A percentile compares a stretch with the other conserved stretches of the same genome.
phyloP scores from a whole-genome alignment of 306 rosid genomes.

The Citrullus amarus region DNA sequence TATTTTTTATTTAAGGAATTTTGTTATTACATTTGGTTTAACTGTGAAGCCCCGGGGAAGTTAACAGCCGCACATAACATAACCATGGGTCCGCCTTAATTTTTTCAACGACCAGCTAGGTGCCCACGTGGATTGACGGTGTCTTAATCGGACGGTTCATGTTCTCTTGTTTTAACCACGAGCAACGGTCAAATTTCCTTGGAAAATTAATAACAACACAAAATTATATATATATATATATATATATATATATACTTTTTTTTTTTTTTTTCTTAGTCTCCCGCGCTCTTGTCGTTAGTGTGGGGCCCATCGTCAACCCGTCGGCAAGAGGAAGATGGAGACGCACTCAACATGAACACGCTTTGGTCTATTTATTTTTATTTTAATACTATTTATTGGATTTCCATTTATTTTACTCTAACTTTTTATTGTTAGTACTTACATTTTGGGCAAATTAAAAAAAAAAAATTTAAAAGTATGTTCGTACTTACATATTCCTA shows the following conservation, averaged over 20 bases:
- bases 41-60: not conserved
- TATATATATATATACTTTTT: no score
- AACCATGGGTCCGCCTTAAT: not conserved
- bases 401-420: no score
- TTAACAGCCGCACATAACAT: not conserved
- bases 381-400: not conserved
- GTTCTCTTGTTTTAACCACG: conserved; percentile 20
- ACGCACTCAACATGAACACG: conserved; percentile 17
- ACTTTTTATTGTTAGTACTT: no score
- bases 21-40: not conserved
- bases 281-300: conserved; percentile 20
- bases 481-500: fast-evolving
- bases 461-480: no score
- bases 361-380: not conserved
- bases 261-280: not conserved
- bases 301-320: conserved; percentile 29
- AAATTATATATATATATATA: no score
- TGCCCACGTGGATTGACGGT: conserved; percentile 20
- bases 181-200: conserved; percentile 31
- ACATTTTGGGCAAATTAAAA: no score
- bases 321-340: conserved; percentile 25
- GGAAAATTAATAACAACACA: not conserved
- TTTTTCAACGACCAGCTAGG: not conserved
- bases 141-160: conserved; percentile 17
- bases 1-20: not conserved